phyloP scores from a whole-genome alignment of 768 basidiomycete genomes.

The Punctularia strigosozonata region DNA sequence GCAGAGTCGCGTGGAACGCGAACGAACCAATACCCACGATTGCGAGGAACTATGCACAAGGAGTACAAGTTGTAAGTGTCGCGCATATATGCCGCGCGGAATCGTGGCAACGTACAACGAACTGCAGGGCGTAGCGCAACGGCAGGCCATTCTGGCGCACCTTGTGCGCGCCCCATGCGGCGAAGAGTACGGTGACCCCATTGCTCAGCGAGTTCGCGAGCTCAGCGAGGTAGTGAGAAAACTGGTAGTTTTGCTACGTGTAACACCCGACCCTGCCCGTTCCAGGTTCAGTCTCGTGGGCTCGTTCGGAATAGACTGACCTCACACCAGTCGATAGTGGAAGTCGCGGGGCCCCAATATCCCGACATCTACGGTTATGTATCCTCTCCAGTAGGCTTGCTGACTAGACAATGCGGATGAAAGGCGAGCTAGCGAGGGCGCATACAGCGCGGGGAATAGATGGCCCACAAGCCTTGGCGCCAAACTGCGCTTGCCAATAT shows the following conservation, averaged over 20 bases:
- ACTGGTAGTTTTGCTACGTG: conserved; percentile 61
- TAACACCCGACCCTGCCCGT: neutral
- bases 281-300: conserved; percentile 1
- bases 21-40: conserved; percentile 66
- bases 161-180: conserved; percentile 32
- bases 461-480: too few species aligned
- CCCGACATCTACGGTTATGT: too few species aligned
- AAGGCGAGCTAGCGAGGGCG: too few species aligned
- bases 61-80: neutral
- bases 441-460: too few species aligned
- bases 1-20: conserved; percentile 68
- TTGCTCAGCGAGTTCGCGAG: conserved; percentile 63
- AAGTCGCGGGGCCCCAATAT: conserved; percentile 60
- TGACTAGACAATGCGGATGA: too few species aligned
- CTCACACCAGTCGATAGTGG: conserved; percentile 71
- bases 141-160: conserved; percentile 19
- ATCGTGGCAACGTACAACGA: conserved; percentile 19
- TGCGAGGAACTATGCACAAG: conserved; percentile 40
- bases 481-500: too few species aligned
- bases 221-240: conserved; percentile 69
- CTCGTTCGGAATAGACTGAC: conserved; percentile 26
- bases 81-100: neutral
- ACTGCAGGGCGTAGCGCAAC: conserved; percentile 22
- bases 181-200: conserved; percentile 40
- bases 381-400: too few species aligned